These are phyloP conservation scores for Fusarium citri DNA, from an alignment of 2,329 filamentous ascomycete genomes.

Conservation along the genomic window DNA sequence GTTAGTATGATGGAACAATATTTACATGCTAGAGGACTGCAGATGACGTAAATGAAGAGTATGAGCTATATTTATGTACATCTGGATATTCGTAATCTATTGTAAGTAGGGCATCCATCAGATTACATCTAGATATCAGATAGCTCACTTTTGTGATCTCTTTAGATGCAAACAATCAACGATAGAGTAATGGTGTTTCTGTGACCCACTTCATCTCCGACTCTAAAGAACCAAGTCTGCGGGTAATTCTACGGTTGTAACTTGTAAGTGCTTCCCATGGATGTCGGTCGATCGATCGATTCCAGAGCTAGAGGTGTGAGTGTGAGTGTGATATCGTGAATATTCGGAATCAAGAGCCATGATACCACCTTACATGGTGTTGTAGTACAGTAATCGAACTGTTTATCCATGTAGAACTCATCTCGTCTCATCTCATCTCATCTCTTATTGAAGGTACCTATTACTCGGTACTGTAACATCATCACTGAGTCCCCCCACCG, in stretches of 20 bases:
- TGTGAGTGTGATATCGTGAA: not conserved
- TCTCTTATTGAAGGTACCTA: not conserved
- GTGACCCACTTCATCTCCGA: constrained; percentile 7
- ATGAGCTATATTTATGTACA: not conserved
- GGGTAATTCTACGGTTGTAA: not conserved
- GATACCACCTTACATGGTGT: not conserved
- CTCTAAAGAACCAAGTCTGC: not conserved
- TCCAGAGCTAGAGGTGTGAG: not conserved
- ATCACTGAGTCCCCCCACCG: constrained; percentile 20
- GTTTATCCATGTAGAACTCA: not conserved
- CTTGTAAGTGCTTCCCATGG: not conserved
- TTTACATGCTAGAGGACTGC: not conserved
- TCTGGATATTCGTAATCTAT: constrained; percentile 8
- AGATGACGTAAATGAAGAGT: not conserved
- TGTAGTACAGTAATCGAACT: not conserved
- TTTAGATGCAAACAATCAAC: not conserved
- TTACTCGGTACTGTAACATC: not conserved
- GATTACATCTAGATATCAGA: not conserved
- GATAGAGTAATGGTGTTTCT: not conserved
- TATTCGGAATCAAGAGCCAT: not conserved
- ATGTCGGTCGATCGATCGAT: constrained; percentile 33
- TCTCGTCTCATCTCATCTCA: not conserved
- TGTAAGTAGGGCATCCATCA: not conserved
- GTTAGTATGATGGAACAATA: not conserved
- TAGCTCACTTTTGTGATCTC: not conserved